Conservation (phyloP, 2,329 filamentous ascomycete genomes). For the Xylariaceae sp. region DNA sequence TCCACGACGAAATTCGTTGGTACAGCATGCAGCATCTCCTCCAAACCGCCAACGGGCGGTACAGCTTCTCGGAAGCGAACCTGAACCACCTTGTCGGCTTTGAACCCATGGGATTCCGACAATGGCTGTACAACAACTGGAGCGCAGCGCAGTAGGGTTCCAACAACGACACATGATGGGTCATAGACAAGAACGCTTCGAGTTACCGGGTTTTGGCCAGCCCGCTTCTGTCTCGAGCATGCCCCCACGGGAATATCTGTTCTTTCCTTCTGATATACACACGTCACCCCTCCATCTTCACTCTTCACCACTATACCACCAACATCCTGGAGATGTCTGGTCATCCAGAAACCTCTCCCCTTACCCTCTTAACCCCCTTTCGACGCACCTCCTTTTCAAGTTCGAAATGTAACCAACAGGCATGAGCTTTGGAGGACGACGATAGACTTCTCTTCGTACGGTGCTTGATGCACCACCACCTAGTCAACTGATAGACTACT, state of each 20-base stretch:
- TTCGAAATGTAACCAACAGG: conserved; percentile 2
- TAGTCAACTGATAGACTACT: too few relatives aligned
- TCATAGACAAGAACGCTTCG: too few relatives aligned
- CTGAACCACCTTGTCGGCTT: conserved; percentile 46
- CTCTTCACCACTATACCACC: too few relatives aligned
- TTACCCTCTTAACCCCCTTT: conserved; percentile 1
- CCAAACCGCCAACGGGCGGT: conserved; percentile 61
- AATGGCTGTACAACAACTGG: conserved; percentile 49
- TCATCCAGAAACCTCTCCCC: neutral
- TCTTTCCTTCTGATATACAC: neutral
- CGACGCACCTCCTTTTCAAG: neutral
- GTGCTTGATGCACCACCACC: conserved; percentile 2
- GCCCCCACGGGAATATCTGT: neutral
- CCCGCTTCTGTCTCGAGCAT: too few relatives aligned
- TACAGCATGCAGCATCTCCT: conserved; percentile 54
- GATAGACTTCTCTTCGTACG: conserved; percentile 1
- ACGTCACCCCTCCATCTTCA: neutral
- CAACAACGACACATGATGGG: too few relatives aligned
- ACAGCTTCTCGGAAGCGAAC: conserved; percentile 54
- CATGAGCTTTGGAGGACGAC: conserved; percentile 6
- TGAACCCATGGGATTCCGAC: conserved; percentile 41
- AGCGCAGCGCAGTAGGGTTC: conserved; percentile 15
- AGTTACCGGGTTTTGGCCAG: too few relatives aligned
- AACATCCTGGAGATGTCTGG: conserved; percentile 1
- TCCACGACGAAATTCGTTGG: conserved; percentile 40